Conservation (phyloP, 331 rosid genomes). For the Quercus tomentella region DNA sequence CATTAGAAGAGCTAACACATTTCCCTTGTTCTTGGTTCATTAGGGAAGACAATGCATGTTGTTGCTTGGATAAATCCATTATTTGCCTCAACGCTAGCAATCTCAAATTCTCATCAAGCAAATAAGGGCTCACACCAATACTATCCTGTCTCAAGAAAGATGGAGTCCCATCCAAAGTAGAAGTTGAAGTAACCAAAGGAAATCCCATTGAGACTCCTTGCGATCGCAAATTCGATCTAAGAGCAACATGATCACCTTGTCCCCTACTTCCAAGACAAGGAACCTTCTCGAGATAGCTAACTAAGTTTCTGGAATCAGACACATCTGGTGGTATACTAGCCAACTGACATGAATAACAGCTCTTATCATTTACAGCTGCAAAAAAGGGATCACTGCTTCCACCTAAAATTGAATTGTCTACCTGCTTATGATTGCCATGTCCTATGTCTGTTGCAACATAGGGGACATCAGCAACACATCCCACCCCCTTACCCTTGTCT, state of each 20-base stretch:
- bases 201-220: conserved; percentile 31
- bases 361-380: conserved; percentile 24
- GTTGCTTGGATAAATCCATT: conserved; percentile 47
- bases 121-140: conserved; percentile 22
- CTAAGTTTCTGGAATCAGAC: conserved; percentile 18
- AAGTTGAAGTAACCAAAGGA: conserved; percentile 37
- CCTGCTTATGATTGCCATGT: conserved; percentile 21
- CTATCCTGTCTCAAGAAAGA: conserved; percentile 23
- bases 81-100: conserved; percentile 40
- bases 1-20: conserved; percentile 19
- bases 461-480: conserved; percentile 18
- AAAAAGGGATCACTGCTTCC: conserved; percentile 18
- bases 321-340: conserved; percentile 23
- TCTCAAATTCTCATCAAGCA: conserved; percentile 47
- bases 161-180: conserved; percentile 28
- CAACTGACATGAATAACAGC: conserved; percentile 16
- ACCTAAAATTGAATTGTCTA: conserved; percentile 25
- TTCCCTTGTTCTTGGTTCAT: conserved; percentile 34
- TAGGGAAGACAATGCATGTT: conserved; percentile 24
- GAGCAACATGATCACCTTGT: conserved; percentile 21
- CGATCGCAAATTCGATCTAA: conserved; percentile 18
- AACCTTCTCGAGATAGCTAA: conserved; percentile 17
- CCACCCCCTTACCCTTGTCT: conserved; percentile 35
- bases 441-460: conserved; percentile 27
- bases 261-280: conserved; percentile 26